Conservation (phyloP, 2,329 filamentous ascomycete genomes). For the Aureobasidium musti region DNA sequence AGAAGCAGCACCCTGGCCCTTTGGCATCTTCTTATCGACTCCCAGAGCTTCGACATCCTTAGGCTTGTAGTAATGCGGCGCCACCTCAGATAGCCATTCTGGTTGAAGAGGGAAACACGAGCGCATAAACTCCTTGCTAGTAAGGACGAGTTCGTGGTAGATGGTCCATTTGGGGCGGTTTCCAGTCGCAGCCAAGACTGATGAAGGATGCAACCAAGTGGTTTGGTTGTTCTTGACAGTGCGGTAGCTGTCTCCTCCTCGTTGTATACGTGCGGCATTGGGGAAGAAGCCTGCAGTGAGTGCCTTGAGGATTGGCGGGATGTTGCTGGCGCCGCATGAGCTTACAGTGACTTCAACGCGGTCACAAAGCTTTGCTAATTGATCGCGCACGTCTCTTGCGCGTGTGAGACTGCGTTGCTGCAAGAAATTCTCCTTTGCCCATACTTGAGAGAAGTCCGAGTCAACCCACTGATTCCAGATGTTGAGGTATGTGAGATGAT, state of each 20-base stretch:
- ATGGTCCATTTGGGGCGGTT: conserved; percentile 79
- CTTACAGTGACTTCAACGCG: conserved; percentile 77
- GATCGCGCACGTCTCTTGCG: conserved; percentile 87
- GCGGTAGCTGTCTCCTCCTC: conserved; percentile 82
- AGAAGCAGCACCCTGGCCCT: conserved; percentile 52
- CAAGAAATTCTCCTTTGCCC: conserved; percentile 90
- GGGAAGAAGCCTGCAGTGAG: conserved; percentile 92
- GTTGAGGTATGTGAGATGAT: conserved; percentile 84
- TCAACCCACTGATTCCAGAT: conserved; percentile 97
- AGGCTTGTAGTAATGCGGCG: conserved; percentile 93
- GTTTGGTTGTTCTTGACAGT: conserved; percentile 88
- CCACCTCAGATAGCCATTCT: conserved; percentile 83
- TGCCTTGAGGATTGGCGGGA: conserved; percentile 79
- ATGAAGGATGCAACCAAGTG: conserved; percentile 89
- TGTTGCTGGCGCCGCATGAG: conserved; percentile 69
- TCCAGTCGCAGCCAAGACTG: conserved; percentile 69
- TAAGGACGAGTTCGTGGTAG: conserved; percentile 81
- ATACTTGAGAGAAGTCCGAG: conserved; percentile 81
- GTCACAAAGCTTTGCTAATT: conserved; percentile 88
- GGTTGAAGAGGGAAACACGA: conserved; percentile 81
- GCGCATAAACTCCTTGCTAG: conserved; percentile 90
- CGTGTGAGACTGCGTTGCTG: conserved; percentile 87
- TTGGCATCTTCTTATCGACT: conserved; percentile 72
- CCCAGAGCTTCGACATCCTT: conserved; percentile 82
- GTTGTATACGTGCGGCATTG: conserved; percentile 81